phyloP scores from a whole-genome alignment of 805 yeast genomes.

The Vanderwaltozyma yarrowii region DNA sequence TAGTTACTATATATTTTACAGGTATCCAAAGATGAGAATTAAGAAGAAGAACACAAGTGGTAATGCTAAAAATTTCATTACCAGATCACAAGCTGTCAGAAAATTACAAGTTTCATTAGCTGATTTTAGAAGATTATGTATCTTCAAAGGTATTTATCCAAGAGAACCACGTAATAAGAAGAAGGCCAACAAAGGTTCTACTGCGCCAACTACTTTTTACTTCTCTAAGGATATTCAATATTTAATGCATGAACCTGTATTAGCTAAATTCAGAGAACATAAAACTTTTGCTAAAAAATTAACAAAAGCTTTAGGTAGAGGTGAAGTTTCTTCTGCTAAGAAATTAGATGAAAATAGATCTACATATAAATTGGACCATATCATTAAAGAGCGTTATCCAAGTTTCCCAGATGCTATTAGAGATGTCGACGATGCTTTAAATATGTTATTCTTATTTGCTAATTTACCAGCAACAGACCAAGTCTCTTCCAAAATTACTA shows the following conservation, averaged over 20 bases:
- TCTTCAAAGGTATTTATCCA: slow-evolving; percentile 95
- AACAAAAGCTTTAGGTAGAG: slow-evolving; percentile 81
- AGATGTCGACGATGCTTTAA: slow-evolving; percentile 90
- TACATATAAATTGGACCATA: slow-evolving; percentile 74
- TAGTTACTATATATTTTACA: too few relatives aligned
- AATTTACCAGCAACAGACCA: slow-evolving; percentile 89
- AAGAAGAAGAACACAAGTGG: slow-evolving; percentile 80
- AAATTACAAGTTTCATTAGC: slow-evolving; percentile 88
- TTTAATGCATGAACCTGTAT: slow-evolving; percentile 87
- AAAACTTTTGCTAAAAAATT: slow-evolving; percentile 88
- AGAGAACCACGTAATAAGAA: slow-evolving; percentile 92
- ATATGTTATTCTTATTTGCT: slow-evolving; percentile 88
- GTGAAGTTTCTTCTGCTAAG: slow-evolving; percentile 84
- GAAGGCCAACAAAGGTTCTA: slow-evolving; percentile 96
- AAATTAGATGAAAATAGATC: slow-evolving; percentile 62
- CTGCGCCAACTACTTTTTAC: slow-evolving; percentile 91
- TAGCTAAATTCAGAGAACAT: slow-evolving; percentile 87
- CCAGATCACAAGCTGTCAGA: slow-evolving; percentile 90
- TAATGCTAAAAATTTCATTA: slow-evolving; percentile 84
- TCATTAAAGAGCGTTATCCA: slow-evolving; percentile 93
- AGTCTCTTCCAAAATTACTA: slow-evolving; percentile 70
- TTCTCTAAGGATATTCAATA: slow-evolving; percentile 91
- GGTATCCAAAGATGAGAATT: slow-evolving; percentile 50
- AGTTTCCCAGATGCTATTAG: slow-evolving; percentile 85
- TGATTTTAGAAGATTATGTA: slow-evolving; percentile 93